Evolutionary conservation across 176 grass and related monocot species (phyloP), one percentile per base, ranked within the genome.

Genomic region (Pontederia paniculata): DNA sequence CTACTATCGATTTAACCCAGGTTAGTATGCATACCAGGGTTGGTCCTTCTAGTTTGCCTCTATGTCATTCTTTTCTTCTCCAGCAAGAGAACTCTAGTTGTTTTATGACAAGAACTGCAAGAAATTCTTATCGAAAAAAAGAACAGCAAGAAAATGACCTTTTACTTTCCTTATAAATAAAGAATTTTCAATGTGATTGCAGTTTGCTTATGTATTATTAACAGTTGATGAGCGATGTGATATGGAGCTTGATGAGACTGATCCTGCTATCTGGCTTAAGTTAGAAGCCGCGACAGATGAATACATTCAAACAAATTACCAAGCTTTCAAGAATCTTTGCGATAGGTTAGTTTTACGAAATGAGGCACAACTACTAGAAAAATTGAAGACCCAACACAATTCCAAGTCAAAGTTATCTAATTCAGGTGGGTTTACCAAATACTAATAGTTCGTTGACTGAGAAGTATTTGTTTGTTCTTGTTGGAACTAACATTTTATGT

Each of bases 241-340:
- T 76, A 97, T 97, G 86, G 93, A 97, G 66, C 80, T 97, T 55
- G 93, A 91, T 55, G 86, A 97, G 72, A 97, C 93, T 74, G 93
- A 97, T 76, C 93, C 93, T 52, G 59, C 77, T 54, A 65, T 79
- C 56, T 97, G 86, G 93, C 86, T 87, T 56, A 97, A 91, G 76
- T 71, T 97, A 83, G 86, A 97, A 61, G 69, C 77, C 79, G 80
- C 93, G 74, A 91, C 86, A 60, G 86, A 91, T 45, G 93, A 97
- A 59, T 97, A 91, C 72, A 88, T 97, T 70, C 79, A 90, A 31
- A 90, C 84, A 74, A 84, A 74, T 62, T 78, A 63, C 52, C 68
- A 66, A 37, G 56, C 66, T 81, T 97, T 97, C 66, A 91, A 87
- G 74, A 84, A 80, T 70, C 65, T 97, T 17, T 90, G 86, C 46